Evolutionary conservation across 768 basidiomycete genomes (phyloP).

Genomic region (Boletus pseudo-olivaceus): DNA sequence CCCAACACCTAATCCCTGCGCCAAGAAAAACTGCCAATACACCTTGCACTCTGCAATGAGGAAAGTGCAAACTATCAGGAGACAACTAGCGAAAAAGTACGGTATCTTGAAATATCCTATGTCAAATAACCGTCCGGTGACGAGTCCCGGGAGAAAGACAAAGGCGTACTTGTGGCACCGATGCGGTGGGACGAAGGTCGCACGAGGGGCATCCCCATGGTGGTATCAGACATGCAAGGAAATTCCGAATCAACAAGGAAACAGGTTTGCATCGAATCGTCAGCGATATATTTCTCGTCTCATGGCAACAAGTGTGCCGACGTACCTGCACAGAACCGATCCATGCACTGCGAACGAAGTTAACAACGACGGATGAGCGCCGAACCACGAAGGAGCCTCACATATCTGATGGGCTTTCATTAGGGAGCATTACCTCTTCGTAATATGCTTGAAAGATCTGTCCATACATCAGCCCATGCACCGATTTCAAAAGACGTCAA

Average conservation of each 20-base stretch:
- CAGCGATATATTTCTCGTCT: neutral
- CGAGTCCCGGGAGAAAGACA: constrained; percentile 56
- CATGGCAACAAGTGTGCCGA: neutral
- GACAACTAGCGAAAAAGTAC: constrained; percentile 42
- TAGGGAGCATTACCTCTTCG: constrained; percentile 45
- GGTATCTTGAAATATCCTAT: constrained; percentile 60
- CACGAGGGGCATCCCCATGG: neutral
- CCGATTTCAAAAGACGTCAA: neutral
- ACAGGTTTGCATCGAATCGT: neutral
- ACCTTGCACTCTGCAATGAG: constrained; percentile 66
- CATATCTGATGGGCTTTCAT: constrained; percentile 62
- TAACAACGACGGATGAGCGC: neutral
- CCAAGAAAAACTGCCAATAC: constrained; percentile 79
- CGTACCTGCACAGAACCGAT: constrained; percentile 72
- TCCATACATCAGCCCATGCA: neutral
- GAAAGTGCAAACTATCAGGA: constrained; percentile 56
- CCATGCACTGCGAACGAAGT: constrained; percentile 56
- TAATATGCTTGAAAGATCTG: constrained; percentile 78
- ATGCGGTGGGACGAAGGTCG: neutral
- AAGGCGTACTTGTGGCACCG: constrained; percentile 50
- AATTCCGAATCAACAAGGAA: neutral
- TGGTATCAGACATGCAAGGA: neutral
- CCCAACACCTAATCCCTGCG: constrained; percentile 66
- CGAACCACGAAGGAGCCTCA: constrained; percentile 25
- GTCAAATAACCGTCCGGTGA: constrained; percentile 71